These are phyloP conservation scores for Boletus albobrunnescens DNA, from an alignment of 1,284 basidiomycete genomes.

Conservation along the genomic window DNA sequence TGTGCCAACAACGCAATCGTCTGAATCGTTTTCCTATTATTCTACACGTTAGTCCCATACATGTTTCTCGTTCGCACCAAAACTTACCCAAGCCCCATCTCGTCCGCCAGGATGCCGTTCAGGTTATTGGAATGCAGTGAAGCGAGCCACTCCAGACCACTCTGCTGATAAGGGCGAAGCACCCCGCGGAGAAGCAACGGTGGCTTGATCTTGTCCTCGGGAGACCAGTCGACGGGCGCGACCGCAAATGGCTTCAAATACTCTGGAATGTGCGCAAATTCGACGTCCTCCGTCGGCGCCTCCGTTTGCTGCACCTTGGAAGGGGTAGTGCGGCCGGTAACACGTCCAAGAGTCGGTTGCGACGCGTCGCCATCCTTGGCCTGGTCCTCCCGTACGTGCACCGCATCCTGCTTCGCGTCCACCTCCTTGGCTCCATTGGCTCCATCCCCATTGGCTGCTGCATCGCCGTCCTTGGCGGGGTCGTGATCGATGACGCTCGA, in stretches of 20 bases:
- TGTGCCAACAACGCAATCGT: constrained; percentile 92
- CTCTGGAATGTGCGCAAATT: constrained; percentile 41
- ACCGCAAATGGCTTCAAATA: constrained; percentile 67
- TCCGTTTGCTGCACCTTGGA: constrained; percentile 4
- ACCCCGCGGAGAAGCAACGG: constrained; percentile 85
- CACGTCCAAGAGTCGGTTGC: not conserved
- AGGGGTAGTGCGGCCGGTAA: not conserved
- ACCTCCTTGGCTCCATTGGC: not conserved
- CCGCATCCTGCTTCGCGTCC: not conserved
- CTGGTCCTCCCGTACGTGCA: not conserved
- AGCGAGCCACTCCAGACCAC: constrained; percentile 93
- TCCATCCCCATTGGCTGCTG: not conserved
- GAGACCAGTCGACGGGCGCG: constrained; percentile 62
- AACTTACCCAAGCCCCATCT: constrained; percentile 86
- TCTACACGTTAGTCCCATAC: constrained; percentile 4
- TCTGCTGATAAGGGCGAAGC: constrained; percentile 91
- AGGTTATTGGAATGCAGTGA: constrained; percentile 82
- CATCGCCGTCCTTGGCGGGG: constrained; percentile 12
- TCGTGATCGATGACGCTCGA: constrained; percentile 33
- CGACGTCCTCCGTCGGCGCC: constrained; percentile 14
- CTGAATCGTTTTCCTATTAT: constrained; percentile 95
- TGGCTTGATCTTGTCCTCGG: constrained; percentile 56
- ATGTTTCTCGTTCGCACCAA: not conserved
- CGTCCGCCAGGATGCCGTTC: constrained; percentile 92
- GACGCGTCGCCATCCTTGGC: not conserved